Percentiles rank a stretch among this genome's conserved stretches.
phyloP scores from a whole-genome alignment of 2,329 filamentous ascomycete genomes.

The Cytospora piceae region DNA sequence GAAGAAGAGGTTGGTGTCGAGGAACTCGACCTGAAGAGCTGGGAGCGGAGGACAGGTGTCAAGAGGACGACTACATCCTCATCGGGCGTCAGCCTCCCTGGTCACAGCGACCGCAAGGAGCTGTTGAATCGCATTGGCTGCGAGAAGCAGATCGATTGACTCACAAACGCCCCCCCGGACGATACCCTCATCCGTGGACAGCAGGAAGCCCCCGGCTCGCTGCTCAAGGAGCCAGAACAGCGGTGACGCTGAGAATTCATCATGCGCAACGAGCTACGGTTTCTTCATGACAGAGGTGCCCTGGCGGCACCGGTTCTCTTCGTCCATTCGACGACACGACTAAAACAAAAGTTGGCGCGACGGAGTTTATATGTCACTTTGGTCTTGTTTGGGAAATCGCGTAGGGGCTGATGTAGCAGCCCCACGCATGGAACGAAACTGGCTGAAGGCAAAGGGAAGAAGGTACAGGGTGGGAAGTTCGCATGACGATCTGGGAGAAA shows the following conservation, averaged over 20 bases:
- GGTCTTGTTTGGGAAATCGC: conserved; percentile 5
- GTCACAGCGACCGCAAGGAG: conserved; percentile 78
- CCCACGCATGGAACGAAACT: conserved; percentile 7
- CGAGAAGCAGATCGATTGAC: conserved; percentile 69
- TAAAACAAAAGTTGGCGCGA: conserved; percentile 26
- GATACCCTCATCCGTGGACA: not conserved
- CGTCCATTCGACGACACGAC: conserved; percentile 27
- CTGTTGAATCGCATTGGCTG: conserved; percentile 81
- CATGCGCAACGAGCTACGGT: conserved; percentile 13
- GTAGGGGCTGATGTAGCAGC: conserved; percentile 3
- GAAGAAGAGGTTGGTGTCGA: conserved; percentile 80
- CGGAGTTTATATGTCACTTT: conserved; percentile 27
- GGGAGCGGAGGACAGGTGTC: conserved; percentile 60
- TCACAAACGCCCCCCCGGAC: not conserved
- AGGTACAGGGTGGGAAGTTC: not conserved
- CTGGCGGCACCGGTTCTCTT: conserved; percentile 30
- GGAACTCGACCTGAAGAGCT: conserved; percentile 66
- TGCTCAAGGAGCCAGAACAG: not conserved
- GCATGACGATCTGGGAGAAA: conserved; percentile 11
- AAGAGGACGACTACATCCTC: conserved; percentile 54
- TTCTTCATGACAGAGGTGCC: conserved; percentile 19
- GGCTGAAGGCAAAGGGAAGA: conserved; percentile 4
- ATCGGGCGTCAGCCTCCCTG: conserved; percentile 67
- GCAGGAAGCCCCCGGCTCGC: not conserved
- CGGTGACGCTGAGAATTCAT: not conserved